Evolutionary conservation across 2,329 filamentous ascomycete species (phyloP).

Genomic region (Cytospora schulzeri): DNA sequence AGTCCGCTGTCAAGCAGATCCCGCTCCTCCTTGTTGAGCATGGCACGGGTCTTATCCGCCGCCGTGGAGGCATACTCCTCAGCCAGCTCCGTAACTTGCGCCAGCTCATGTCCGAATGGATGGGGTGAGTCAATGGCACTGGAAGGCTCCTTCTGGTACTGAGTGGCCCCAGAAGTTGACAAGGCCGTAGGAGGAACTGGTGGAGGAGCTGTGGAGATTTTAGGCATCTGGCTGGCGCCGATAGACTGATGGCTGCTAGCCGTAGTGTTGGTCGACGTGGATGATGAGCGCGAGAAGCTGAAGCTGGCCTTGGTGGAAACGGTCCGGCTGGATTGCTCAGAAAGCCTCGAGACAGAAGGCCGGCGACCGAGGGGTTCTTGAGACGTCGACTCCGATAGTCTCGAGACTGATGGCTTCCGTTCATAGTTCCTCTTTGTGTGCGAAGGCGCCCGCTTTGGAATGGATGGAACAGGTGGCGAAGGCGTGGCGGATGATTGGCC

Average conservation of each 20-base stretch:
- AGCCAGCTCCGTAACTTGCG: slow-evolving; percentile 88
- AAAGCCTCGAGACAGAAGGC: slow-evolving; percentile 51
- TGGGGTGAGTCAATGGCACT: slow-evolving; percentile 48
- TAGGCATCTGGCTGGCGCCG: slow-evolving; percentile 32
- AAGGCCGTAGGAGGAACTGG: slow-evolving; percentile 23
- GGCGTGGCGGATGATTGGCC: slow-evolving; percentile 41
- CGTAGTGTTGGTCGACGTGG: slow-evolving; percentile 56
- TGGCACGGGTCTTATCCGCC: slow-evolving; percentile 51
- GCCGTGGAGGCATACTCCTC: slow-evolving; percentile 75
- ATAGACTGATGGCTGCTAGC: slow-evolving; percentile 45
- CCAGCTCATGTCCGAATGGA: slow-evolving; percentile 87
- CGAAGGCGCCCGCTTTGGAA: slow-evolving; percentile 78
- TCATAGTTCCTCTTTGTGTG: slow-evolving; percentile 87
- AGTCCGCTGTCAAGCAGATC: slow-evolving; percentile 71
- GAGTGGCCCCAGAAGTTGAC: slow-evolving; percentile 24
- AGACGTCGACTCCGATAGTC: slow-evolving; percentile 53
- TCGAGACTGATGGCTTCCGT: slow-evolving; percentile 37
- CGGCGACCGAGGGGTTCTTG: slow-evolving; percentile 68
- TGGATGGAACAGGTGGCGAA: slow-evolving; percentile 53
- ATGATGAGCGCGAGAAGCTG: slow-evolving; percentile 59
- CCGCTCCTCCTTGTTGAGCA: slow-evolving; percentile 72
- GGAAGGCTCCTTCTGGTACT: slow-evolving; percentile 29
- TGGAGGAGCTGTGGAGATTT: slow-evolving; percentile 36
- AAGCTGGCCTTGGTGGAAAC: slow-evolving; percentile 60
- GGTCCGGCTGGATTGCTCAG: slow-evolving; percentile 55